Conservation (phyloP, 495 filamentous ascomycete genomes). For the Cercophora sp. region DNA sequence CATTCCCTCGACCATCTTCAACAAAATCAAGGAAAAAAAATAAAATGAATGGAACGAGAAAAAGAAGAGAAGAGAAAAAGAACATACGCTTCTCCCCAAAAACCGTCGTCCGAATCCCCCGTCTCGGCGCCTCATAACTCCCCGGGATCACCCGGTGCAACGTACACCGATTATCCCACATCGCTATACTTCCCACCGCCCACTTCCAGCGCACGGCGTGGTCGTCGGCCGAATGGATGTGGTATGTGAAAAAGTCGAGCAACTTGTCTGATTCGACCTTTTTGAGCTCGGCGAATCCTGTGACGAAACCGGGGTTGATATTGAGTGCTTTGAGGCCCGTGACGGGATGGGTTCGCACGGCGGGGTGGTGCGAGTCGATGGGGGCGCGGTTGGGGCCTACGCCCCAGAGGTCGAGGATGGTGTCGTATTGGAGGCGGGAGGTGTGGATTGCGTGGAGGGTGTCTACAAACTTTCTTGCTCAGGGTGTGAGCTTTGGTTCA, state of each 20-base stretch:
- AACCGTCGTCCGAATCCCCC: slow-evolving; percentile 51
- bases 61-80: too few species aligned
- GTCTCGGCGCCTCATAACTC: slow-evolving; percentile 42
- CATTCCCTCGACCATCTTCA: too few species aligned
- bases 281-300: slow-evolving; percentile 52
- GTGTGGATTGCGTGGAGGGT: slow-evolving; percentile 50
- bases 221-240: slow-evolving; percentile 52
- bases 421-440: slow-evolving; percentile 45
- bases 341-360: slow-evolving; percentile 52
- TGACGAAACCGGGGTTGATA: slow-evolving; percentile 48
- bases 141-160: slow-evolving; percentile 52
- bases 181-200: slow-evolving; percentile 50
- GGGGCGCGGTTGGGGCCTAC: slow-evolving; percentile 46
- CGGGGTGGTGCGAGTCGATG: slow-evolving; percentile 52
- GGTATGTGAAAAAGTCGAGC: slow-evolving; percentile 47
- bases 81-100: slow-evolving; percentile 54
- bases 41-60: background rate
- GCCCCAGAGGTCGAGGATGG: slow-evolving; percentile 45
- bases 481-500: background rate
- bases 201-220: slow-evolving; percentile 53
- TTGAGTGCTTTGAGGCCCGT: slow-evolving; percentile 50
- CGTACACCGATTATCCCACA: slow-evolving; percentile 53
- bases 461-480: slow-evolving; percentile 44
- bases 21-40: background rate
- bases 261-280: slow-evolving; percentile 51